A percentile compares a stretch with the other conserved stretches of the same genome.
phyloP scores from a whole-genome alignment of 106 monocot genomes.

The Apostasia shenzhenica region DNA sequence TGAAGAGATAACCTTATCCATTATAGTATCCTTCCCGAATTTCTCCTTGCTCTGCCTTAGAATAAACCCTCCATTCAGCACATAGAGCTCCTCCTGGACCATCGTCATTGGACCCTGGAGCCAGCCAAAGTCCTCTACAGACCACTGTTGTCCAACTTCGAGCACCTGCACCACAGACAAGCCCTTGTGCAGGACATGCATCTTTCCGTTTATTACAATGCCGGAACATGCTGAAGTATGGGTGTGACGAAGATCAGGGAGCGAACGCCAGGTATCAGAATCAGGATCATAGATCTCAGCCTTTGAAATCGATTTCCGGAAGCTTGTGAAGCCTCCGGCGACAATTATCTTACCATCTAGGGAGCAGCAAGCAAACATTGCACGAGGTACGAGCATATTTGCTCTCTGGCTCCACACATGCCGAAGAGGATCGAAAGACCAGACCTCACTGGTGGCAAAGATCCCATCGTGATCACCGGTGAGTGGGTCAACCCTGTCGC shows the following conservation, averaged over 20 bases:
- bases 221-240: conserved; percentile 83
- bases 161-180: conserved; percentile 78
- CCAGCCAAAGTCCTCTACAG: conserved; percentile 71
- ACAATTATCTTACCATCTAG: conserved; percentile 78
- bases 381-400: conserved; percentile 71
- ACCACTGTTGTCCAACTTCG: conserved; percentile 49
- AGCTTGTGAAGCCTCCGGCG: conserved; percentile 89
- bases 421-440: conserved; percentile 72
- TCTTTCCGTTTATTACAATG: conserved; percentile 57
- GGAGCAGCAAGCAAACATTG: conserved; percentile 90
- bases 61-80: conserved; percentile 58
- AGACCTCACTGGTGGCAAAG: conserved; percentile 90
- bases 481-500: conserved; percentile 70
- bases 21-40: background rate
- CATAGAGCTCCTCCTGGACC: conserved; percentile 59
- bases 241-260: conserved; percentile 69
- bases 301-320: conserved; percentile 64
- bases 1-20: conserved; percentile 44
- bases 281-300: conserved; percentile 84
- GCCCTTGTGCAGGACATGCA: conserved; percentile 93
- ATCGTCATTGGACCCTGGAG: conserved; percentile 83
- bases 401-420: conserved; percentile 44
- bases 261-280: conserved; percentile 55
- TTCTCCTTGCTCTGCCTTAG: conserved; percentile 38
- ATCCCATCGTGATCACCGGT: conserved; percentile 89